Conservation (phyloP, 805 yeast genomes). For the Wickerhamomyces xylosicus region DNA sequence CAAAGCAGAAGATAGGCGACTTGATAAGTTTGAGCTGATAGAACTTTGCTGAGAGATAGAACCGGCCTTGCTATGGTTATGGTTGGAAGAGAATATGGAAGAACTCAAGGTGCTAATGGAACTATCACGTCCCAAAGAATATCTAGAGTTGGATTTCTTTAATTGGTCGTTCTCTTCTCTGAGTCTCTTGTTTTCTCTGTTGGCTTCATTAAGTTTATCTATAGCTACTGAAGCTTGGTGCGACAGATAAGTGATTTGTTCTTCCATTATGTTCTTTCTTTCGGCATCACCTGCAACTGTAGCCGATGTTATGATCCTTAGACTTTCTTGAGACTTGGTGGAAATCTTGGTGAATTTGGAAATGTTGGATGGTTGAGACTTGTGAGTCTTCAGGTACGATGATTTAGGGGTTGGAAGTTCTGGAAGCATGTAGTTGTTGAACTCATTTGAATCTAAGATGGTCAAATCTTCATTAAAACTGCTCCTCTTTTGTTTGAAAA, state of each 20-base stretch:
- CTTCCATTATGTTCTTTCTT: constrained; percentile 18
- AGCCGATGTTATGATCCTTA: constrained; percentile 2
- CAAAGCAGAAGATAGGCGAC: constrained; percentile 5
- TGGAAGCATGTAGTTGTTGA: neutral
- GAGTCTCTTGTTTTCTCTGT: constrained; percentile 12
- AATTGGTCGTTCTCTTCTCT: constrained; percentile 11
- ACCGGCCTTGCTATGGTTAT: neutral
- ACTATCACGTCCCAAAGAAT: neutral
- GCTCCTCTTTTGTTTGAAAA: neutral
- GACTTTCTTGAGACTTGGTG: neutral
- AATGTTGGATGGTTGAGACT: neutral
- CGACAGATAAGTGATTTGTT: constrained; percentile 16
- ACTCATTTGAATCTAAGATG: neutral
- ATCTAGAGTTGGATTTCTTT: constrained; percentile 1
- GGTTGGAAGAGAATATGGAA: neutral
- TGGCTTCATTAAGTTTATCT: constrained; percentile 15
- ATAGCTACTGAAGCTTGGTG: constrained; percentile 19
- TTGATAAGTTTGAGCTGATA: constrained; percentile 3
- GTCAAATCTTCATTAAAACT: neutral
- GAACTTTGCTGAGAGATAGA: constrained; percentile 1
- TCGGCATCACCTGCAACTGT: constrained; percentile 18
- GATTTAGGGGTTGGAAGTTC: neutral
- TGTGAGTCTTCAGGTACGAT: neutral
- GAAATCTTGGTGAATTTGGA: neutral
- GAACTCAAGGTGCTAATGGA: neutral